Percentiles rank a stretch among this genome's conserved stretches.
These are phyloP conservation scores for Arthromyces matolae DNA, from an alignment of 768 basidiomycete species.

Conservation along the genomic window DNA sequence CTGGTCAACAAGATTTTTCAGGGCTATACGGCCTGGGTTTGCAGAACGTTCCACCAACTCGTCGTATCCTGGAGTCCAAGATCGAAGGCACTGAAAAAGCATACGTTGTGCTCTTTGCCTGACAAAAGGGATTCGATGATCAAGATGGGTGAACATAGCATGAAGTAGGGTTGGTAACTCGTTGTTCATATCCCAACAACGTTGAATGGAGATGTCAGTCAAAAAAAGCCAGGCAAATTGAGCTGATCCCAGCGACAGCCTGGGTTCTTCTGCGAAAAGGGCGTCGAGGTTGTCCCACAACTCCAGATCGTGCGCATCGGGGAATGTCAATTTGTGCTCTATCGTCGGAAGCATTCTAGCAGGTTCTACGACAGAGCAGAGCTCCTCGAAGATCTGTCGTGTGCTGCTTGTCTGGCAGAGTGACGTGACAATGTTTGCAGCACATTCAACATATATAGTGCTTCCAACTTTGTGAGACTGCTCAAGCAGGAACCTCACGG, in stretches of 20 bases:
- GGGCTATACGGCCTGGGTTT: slow-evolving; percentile 40
- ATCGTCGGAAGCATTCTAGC: slow-evolving; percentile 76
- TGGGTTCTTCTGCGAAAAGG: slow-evolving; percentile 68
- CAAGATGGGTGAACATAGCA: slow-evolving; percentile 76
- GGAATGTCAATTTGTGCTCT: slow-evolving; percentile 65
- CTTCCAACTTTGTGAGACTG: slow-evolving; percentile 85
- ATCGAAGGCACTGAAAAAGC: slow-evolving; percentile 79
- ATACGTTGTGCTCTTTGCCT: slow-evolving; percentile 70
- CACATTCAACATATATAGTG: slow-evolving; percentile 71
- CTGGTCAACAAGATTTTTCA: slow-evolving; percentile 48
- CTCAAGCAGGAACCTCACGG: slow-evolving; percentile 80
- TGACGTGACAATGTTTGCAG: slow-evolving; percentile 78
- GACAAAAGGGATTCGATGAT: slow-evolving; percentile 68
- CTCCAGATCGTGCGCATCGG: slow-evolving; percentile 64
- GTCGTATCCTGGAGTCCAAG: slow-evolving; percentile 78
- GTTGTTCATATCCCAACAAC: slow-evolving; percentile 68
- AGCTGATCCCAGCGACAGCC: slow-evolving; percentile 70
- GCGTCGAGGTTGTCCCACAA: slow-evolving; percentile 79
- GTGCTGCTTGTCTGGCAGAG: slow-evolving; percentile 76
- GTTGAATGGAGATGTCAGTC: slow-evolving; percentile 69
- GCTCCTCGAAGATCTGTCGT: slow-evolving; percentile 69
- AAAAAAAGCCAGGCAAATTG: slow-evolving; percentile 89
- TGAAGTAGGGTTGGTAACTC: slow-evolving; percentile 77
- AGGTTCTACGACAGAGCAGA: slow-evolving; percentile 84
- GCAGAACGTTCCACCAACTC: slow-evolving; percentile 59